Percentiles rank a stretch among this genome's conserved stretches.
Conservation (phyloP, 2,329 filamentous ascomycete species). For the Ceratocystis eucalypticola region DNA sequence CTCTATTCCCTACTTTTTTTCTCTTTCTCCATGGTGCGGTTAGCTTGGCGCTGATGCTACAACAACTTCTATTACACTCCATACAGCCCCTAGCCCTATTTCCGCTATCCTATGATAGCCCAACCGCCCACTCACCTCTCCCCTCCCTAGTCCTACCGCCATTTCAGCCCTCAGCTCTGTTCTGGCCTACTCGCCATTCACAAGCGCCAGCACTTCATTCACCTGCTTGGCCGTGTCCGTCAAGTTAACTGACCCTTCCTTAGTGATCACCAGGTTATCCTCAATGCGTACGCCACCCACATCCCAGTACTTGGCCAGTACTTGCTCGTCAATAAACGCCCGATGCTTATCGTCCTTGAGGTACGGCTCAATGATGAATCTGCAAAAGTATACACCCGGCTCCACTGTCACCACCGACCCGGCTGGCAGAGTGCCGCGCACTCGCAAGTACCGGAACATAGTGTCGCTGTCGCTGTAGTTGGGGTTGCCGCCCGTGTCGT, state of each 20-base stretch:
- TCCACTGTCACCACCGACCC: conserved; percentile 87
- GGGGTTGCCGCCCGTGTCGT: conserved; percentile 69
- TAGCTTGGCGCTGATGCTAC: not conserved
- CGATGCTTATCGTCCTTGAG: conserved; percentile 57
- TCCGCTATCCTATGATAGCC: too few relatives aligned
- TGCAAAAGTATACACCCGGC: conserved; percentile 85
- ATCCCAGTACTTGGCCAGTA: conserved; percentile 68
- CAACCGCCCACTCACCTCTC: not conserved
- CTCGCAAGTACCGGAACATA: conserved; percentile 76
- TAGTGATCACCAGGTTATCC: conserved; percentile 61
- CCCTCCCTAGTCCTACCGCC: not conserved
- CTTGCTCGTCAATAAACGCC: conserved; percentile 60
- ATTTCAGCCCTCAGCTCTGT: not conserved
- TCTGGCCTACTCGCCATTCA: conserved; percentile 14
- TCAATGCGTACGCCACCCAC: conserved; percentile 62
- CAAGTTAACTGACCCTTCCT: conserved; percentile 55
- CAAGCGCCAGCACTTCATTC: conserved; percentile 38
- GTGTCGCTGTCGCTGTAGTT: conserved; percentile 67
- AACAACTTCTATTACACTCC: not conserved
- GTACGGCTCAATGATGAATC: conserved; percentile 74
- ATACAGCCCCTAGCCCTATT: not conserved
- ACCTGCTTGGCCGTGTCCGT: conserved; percentile 59
- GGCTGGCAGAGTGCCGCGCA: conserved; percentile 60
- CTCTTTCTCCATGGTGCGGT: not conserved
- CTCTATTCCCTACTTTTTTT: too few relatives aligned